Conservation (phyloP, 2,329 filamentous ascomycete species). For the Thelonectria discophora region DNA sequence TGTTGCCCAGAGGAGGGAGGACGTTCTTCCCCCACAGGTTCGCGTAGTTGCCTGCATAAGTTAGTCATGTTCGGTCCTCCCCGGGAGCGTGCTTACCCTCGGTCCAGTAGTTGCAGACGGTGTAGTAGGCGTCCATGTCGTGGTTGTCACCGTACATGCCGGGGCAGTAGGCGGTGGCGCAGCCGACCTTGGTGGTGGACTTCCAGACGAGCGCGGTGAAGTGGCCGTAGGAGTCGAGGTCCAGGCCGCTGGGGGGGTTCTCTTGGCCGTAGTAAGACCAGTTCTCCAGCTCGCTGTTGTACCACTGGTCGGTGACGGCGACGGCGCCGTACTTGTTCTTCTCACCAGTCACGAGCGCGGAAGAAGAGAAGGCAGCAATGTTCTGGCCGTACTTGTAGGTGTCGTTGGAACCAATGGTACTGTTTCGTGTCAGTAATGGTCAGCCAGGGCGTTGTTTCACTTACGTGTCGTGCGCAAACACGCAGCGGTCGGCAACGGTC, state of each 20-base stretch:
- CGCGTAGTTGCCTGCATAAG: slow-evolving; percentile 58
- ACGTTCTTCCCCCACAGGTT: slow-evolving; percentile 63
- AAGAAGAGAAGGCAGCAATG: slow-evolving; percentile 72
- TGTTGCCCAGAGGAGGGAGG: slow-evolving; percentile 47
- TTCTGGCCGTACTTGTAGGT: slow-evolving; percentile 80
- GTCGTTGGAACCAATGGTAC: slow-evolving; percentile 64
- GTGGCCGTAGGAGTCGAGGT: slow-evolving; percentile 73
- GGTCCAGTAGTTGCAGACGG: slow-evolving; percentile 84
- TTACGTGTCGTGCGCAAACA: slow-evolving; percentile 80
- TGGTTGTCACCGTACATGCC: slow-evolving; percentile 52
- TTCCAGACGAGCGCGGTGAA: slow-evolving; percentile 57
- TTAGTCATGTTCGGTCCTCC: too few relatives aligned
- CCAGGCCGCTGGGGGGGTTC: slow-evolving; percentile 64
- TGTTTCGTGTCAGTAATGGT: slow-evolving; percentile 50
- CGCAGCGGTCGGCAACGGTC: slow-evolving; percentile 71
- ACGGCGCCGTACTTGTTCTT: slow-evolving; percentile 66
- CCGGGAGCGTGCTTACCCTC: slow-evolving; percentile 67
- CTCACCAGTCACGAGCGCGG: slow-evolving; percentile 45
- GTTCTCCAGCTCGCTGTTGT: slow-evolving; percentile 77
- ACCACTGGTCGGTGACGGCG: slow-evolving; percentile 85
- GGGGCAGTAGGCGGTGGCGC: slow-evolving; percentile 76
- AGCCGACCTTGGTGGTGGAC: slow-evolving; percentile 50
- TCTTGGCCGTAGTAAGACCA: slow-evolving; percentile 68
- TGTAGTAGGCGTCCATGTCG: slow-evolving; percentile 68
- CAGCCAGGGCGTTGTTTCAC: slow-evolving; percentile 43